Evolutionary conservation across 805 yeast species (phyloP).

Genomic region (Naumovozyma baii): DNA sequence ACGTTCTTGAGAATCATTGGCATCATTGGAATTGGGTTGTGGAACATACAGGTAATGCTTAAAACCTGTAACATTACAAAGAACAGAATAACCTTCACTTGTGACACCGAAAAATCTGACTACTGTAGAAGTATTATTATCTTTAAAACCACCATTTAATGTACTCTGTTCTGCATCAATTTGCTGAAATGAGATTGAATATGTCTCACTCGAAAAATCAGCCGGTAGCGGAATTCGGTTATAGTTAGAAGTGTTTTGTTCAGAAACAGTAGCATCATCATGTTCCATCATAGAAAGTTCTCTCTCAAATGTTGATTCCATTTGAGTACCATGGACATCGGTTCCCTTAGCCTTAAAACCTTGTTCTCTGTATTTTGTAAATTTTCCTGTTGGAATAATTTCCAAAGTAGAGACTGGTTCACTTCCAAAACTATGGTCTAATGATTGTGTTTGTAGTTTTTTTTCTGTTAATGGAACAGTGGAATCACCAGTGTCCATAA

Average conservation of each 20-base stretch:
- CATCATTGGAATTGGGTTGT: constrained; percentile 58
- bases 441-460: constrained; percentile 21
- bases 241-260: constrained; percentile 32
- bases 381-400: constrained; percentile 26
- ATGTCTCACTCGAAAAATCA: constrained; percentile 37
- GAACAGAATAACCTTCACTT: constrained; percentile 72
- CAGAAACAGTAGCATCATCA: constrained; percentile 19
- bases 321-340: constrained; percentile 15
- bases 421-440: constrained; percentile 26
- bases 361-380: constrained; percentile 23
- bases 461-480: constrained; percentile 9
- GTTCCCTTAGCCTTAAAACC: constrained; percentile 25
- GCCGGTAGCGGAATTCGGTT: constrained; percentile 49
- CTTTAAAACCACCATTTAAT: constrained; percentile 34
- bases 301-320: constrained; percentile 22
- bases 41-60: constrained; percentile 86
- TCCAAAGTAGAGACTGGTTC: constrained; percentile 30
- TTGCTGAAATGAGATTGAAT: constrained; percentile 74
- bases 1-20: constrained; percentile 24
- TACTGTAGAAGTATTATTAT: constrained; percentile 36
- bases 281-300: constrained; percentile 28
- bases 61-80: constrained; percentile 85
- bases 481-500: constrained; percentile 1
- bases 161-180: constrained; percentile 85
- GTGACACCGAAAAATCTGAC: constrained; percentile 92